Conservation (phyloP, 1,284 basidiomycete species). For the Pseudozyma sp. region DNA sequence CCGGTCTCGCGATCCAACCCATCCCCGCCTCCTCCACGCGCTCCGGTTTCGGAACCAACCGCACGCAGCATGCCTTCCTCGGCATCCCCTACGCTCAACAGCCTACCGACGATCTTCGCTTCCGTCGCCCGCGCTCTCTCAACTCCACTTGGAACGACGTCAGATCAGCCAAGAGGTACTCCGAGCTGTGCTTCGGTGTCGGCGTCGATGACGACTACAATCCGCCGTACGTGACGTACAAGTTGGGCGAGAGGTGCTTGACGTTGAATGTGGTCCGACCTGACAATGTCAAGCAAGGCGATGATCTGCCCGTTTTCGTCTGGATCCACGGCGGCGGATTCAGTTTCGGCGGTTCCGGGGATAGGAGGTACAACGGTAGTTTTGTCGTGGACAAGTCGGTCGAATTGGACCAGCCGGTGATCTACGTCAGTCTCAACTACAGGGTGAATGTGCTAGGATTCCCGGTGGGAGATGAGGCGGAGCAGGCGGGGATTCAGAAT, state of each 20-base stretch:
- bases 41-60: slow-evolving; percentile 30
- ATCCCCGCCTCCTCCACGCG: slow-evolving; percentile 22
- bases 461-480: slow-evolving; percentile 11
- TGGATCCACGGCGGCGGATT: slow-evolving; percentile 47
- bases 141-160: slow-evolving; percentile 20
- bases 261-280: slow-evolving; percentile 45
- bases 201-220: slow-evolving; percentile 29
- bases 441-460: slow-evolving; percentile 23
- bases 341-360: slow-evolving; percentile 22
- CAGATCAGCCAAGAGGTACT: slow-evolving; percentile 32
- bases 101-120: slow-evolving; percentile 20
- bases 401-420: slow-evolving; percentile 26
- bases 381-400: slow-evolving; percentile 41
- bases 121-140: slow-evolving; percentile 10
- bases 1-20: slow-evolving; percentile 23
- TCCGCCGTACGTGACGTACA: slow-evolving; percentile 41
- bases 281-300: neutral
- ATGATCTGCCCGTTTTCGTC: slow-evolving; percentile 35
- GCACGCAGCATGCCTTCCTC: slow-evolving; percentile 29
- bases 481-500: slow-evolving; percentile 14
- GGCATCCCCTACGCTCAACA: slow-evolving; percentile 46
- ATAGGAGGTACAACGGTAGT: slow-evolving; percentile 32
- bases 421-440: slow-evolving; percentile 42
- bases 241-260: slow-evolving; percentile 41
- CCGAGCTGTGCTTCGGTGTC: slow-evolving; percentile 27